Base-by-base conservation (phyloP, 352 stramenopile genomes). In the Globisporangium polare region DNA sequence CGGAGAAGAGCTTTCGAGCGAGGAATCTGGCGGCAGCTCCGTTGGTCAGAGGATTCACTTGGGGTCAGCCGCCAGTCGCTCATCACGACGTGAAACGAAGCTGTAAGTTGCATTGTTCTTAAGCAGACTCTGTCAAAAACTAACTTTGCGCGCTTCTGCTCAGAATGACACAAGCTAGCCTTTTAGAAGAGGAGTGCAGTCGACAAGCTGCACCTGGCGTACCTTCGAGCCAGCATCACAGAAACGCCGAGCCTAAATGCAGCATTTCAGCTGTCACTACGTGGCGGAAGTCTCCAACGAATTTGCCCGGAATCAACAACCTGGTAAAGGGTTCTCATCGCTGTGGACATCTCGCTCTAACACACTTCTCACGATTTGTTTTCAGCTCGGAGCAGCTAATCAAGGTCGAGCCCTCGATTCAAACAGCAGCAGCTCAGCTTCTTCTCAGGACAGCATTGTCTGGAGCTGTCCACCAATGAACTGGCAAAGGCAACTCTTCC, bases 401-500 rank as follows among this genome's bases (percentile, higher is more conserved):
- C 22, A 51, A 29, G 9, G 22, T 5, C 15, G 1, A 5, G 0
- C 10, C 9, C 22, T 51, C 45, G 45, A 51, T 18, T n/a, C 45
- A 17, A 42, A 29, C n/a, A n/a, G n/a, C 33, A 52, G 20, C 53
- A 52, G 53, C 26, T 60, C 54, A 35, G 26, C 29, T 53, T 83
- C 74, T 17, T 83, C 74, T 5, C 72, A 78, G 42, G 56, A 67
- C n/a, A 83, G 74, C 42, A 62, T 80, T 20, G 51, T 73, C 3
- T 60, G 77, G 37, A 65, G 57, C 53, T 65, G 57, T 2, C 74
- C 74, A 53, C 74, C 74, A 51, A 35, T 67, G 37, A 72, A 75
- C 27, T 83, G 74, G 74, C 74, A 83, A 27, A 79, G 71, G 10
- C 66, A 62, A 39, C 37, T 81, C 55, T 26, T 74, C 22, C 8